These are phyloP conservation scores for Aaosphaeria pasadenensis DNA, from an alignment of 2,329 filamentous ascomycete species.

Conservation along the genomic window DNA sequence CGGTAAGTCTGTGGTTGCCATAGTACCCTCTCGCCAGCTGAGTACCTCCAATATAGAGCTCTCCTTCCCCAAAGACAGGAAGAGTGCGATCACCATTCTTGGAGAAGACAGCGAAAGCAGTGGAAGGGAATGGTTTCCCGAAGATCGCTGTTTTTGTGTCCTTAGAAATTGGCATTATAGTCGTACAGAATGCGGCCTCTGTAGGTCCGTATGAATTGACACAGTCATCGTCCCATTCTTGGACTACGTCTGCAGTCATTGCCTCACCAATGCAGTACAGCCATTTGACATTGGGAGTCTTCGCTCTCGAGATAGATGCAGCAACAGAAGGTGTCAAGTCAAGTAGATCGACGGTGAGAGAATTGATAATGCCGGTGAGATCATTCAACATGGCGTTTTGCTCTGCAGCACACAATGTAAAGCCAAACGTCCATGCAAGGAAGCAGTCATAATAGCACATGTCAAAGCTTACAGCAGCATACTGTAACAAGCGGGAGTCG, in stretches of 20 bases:
- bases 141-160: conserved; percentile 37
- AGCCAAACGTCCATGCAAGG: conserved; percentile 43
- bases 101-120: conserved; percentile 38
- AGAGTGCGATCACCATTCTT: conserved; percentile 25
- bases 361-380: conserved; percentile 32
- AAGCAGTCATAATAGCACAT: conserved; percentile 50
- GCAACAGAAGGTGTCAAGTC: conserved; percentile 46
- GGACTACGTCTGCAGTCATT: conserved; percentile 38
- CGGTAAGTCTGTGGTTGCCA: conserved; percentile 29
- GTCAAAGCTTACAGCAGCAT: conserved; percentile 43
- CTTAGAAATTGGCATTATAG: conserved; percentile 34
- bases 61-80: conserved; percentile 41
- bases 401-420: conserved; percentile 41
- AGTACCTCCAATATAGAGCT: conserved; percentile 46
- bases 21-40: conserved; percentile 47
- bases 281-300: conserved; percentile 39
- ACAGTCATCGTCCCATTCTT: conserved; percentile 38
- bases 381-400: conserved; percentile 39
- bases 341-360: conserved; percentile 34
- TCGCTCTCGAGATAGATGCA: conserved; percentile 24
- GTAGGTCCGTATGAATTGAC: conserved; percentile 46
- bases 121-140: conserved; percentile 41
- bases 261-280: conserved; percentile 46
- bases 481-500: conserved; percentile 40
- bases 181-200: conserved; percentile 46